Conservation (phyloP, 108 stramenopile genomes). For the Ochromonas danica region DNA sequence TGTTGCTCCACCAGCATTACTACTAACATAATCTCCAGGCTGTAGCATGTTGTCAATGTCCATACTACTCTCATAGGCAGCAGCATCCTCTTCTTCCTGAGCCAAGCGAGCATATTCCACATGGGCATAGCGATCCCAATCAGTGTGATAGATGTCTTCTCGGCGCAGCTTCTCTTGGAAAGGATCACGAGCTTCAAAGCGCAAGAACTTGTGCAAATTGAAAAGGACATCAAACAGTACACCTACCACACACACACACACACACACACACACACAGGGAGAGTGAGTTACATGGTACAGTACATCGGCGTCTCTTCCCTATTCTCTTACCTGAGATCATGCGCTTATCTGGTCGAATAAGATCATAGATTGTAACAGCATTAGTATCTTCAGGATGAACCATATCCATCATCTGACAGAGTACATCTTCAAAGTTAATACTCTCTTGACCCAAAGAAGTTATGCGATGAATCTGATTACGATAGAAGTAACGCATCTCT, state of each 20-base stretch:
- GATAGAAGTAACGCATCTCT: slow-evolving; percentile 87
- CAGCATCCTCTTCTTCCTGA: slow-evolving; percentile 84
- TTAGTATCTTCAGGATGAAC: too few relatives aligned
- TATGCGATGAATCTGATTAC: slow-evolving; percentile 85
- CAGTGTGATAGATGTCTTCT: slow-evolving; percentile 90
- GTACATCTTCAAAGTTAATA: slow-evolving; percentile 90
- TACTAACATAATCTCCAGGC: too few relatives aligned
- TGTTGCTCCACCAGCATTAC: too few relatives aligned
- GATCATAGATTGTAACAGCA: too few relatives aligned
- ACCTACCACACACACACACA: slow-evolving; percentile 80
- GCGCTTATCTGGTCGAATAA: too few relatives aligned
- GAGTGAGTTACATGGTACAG: too few relatives aligned
- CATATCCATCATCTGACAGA: slow-evolving; percentile 99
- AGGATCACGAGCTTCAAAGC: slow-evolving; percentile 94
- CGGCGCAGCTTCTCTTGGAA: slow-evolving; percentile 69
- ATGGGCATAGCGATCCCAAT: slow-evolving; percentile 96
- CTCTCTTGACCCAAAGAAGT: slow-evolving; percentile 94
- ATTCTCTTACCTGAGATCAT: too few relatives aligned
- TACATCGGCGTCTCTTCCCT: too few relatives aligned
- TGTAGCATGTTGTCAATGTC: too few relatives aligned
- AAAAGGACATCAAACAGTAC: slow-evolving; percentile 95
- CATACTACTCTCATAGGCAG: too few relatives aligned
- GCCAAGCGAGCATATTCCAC: slow-evolving; percentile 89
- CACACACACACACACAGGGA: too few relatives aligned
- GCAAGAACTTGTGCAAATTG: slow-evolving; percentile 94